Conservation (phyloP, 164 flowering plant species). For the Tinospora cordifolia region DNA sequence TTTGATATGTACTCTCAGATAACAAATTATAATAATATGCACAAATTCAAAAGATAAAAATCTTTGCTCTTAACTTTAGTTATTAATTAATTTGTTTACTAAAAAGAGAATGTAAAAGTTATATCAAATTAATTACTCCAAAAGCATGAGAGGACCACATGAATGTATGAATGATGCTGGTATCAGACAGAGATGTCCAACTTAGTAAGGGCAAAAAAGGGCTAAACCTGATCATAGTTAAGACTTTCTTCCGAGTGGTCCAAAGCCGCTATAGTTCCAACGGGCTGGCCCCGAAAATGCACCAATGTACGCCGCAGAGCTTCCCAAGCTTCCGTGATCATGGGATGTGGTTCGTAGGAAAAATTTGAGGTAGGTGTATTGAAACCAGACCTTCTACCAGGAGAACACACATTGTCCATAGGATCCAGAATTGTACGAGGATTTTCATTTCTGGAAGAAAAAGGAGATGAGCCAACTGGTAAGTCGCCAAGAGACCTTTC, state of each 20-base stretch:
- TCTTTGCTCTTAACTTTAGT: too few relatives aligned
- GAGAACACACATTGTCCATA: slow-evolving; percentile 31
- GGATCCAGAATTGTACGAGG: slow-evolving; percentile 19
- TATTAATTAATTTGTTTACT: too few relatives aligned
- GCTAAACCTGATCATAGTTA: slow-evolving; percentile 71
- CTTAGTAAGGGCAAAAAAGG: background rate
- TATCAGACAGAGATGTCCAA: background rate
- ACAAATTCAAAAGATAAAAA: background rate
- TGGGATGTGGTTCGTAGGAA: slow-evolving; percentile 49
- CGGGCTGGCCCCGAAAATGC: slow-evolving; percentile 63
- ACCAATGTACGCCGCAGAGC: slow-evolving; percentile 57
- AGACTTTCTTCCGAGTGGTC: slow-evolving; percentile 55
- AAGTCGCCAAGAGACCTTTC: slow-evolving; percentile 49
- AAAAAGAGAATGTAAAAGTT: too few relatives aligned
- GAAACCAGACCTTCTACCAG: slow-evolving; percentile 29
- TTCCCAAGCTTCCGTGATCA: slow-evolving; percentile 67
- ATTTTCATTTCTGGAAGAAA: slow-evolving; percentile 22
- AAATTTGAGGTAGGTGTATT: slow-evolving; percentile 41
- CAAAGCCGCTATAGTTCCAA: slow-evolving; percentile 76
- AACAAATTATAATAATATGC: background rate
- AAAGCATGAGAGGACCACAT: background rate
- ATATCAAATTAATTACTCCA: too few relatives aligned
- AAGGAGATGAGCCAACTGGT: slow-evolving; percentile 31
- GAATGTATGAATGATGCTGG: too few relatives aligned
- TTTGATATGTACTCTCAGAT: background rate